Evolutionary conservation across 164 flowering plant genomes (phyloP), one percentile per base, ranked within the genome.

Genomic region (Stephania yunnanensis): DNA sequence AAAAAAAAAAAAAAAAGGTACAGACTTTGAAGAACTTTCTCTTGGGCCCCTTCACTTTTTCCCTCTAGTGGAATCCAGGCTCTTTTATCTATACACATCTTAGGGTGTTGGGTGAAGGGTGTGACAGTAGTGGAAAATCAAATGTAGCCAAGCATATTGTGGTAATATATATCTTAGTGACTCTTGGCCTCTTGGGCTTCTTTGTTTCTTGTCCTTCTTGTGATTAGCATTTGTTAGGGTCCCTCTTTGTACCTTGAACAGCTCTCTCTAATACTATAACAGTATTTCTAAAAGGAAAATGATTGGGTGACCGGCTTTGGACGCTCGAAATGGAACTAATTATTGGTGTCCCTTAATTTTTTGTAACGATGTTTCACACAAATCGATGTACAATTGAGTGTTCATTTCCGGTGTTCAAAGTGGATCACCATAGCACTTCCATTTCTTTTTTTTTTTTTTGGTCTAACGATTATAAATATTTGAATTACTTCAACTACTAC

Each of bases 61-160:
- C 67, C 70, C 45, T 74, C 31, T 71, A 30, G 72, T 75, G 75
- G 79, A 73, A 76, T 76, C 75, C 46, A 72, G 55, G 74, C 45
- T 42, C 20, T 53, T 52, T 2, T 52, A 52, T 52, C 11, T 52
- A 53, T 72, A 31, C 50, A 55, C 68, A 55, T 48, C 13, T 72
- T 44, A 58, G 58, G 50, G 46, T 52, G 25, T 45, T 68, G 65
- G 55, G 55, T 50, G 55, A 11, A 9, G 55, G 11, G 55, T 50
- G 64, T 42, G 36, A 31, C 10, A 11, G 61, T 29, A 30, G 71
- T 44, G 25, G 63, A 64, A 2, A 73, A 50, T 69, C 46, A 55
- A 70, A 69, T 36, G 42, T 36, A 45, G 46, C 66, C 77, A 36
- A 68, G 4, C 48, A 72, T 22, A 12, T 7, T 46, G 10, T 68